Conservation (phyloP, 257 asterid species). For the Ajuga chamaepitys region DNA sequence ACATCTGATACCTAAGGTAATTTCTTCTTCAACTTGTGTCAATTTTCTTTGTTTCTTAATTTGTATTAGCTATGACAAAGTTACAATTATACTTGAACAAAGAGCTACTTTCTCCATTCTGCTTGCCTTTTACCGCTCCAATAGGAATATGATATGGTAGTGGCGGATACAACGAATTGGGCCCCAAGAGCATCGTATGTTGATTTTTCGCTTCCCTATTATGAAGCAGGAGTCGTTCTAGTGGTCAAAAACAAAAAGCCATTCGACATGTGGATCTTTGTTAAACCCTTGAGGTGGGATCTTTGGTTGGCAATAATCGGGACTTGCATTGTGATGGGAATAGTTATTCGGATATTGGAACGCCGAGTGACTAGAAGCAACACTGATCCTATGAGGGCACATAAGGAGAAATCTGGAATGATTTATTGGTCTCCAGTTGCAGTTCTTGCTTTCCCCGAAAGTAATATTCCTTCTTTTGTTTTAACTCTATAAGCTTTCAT, state of each 20-base stretch:
- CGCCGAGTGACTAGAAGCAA: neutral
- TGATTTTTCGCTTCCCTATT: conserved; percentile 46
- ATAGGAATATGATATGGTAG: conserved; percentile 42
- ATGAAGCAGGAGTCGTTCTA: conserved; percentile 48
- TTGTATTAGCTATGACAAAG: neutral
- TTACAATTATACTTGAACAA: neutral
- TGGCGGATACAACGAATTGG: conserved; percentile 50
- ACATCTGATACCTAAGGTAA: conserved; percentile 22
- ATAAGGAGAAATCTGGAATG: conserved; percentile 17
- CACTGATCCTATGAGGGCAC: conserved; percentile 11
- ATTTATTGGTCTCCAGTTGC: conserved; percentile 41
- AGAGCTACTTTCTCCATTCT: neutral
- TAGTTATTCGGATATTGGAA: conserved; percentile 33
- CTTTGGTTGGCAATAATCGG: conserved; percentile 42
- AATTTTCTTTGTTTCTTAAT: neutral
- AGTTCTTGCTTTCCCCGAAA: conserved; percentile 53
- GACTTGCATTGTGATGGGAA: conserved; percentile 32
- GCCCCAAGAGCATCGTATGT: conserved; percentile 34
- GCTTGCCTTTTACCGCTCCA: neutral
- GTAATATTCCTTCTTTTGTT: conserved; percentile 12
- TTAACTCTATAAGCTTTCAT: neutral
- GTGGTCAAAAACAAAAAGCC: conserved; percentile 35
- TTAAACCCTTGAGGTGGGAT: conserved; percentile 47
- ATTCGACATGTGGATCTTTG: conserved; percentile 47
- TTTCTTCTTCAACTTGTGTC: conserved; percentile 15